Base-by-base conservation (phyloP, 371 early-diverging fungal genomes). In the Cladochytrium tenue region DNA sequence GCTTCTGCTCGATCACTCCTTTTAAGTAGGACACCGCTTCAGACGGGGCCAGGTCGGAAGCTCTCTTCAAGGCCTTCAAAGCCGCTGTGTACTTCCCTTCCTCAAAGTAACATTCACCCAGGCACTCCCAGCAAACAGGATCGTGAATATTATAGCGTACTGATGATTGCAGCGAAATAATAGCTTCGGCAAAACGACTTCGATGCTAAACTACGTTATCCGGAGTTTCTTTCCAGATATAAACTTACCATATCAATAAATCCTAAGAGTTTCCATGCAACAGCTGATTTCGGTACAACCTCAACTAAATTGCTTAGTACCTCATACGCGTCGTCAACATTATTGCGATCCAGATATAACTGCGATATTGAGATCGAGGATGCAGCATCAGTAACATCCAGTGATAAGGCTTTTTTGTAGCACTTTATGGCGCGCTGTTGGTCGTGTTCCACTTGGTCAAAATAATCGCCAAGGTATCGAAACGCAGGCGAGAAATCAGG, bases 81-180 rank as follows among this genome's bases (percentile, higher is more conserved):
- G 93, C 88, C 0, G 97, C 93, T 43, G 87, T 84, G 73, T 86
- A 90, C 30, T 95, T 89, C 2, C 97, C 97, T 61, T 90, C 90
- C 28, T 81, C 79, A n/a, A 83, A 72, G 69, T 96, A 96, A 0
- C 91, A 87, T 67, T 94, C 93, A 10, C 89, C 94, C 30, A 96
- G 81, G 2, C 93, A 94, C 69, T 91, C 89, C 95, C 95, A 96
- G 43, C 88, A 88, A 28, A 74, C 69, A 0, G 82, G 66, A 69
- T 91, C 86, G 15, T 83, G 80, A 26, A 88, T 76, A 62, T 92
- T 88, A 1, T 84, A 76, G 15, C 93, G 86, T 52, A 96, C 75
- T 0, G 92, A 88, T 26, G 83, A 88, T 77, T 95, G 95, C 70
- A 96, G 93, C n/a, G 88, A 82, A 3, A 76, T 74, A 36, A 92